These are phyloP conservation scores for Scenedesmus sp. DNA, from an alignment of 163 green algal genomes.

Conservation along the genomic window DNA sequence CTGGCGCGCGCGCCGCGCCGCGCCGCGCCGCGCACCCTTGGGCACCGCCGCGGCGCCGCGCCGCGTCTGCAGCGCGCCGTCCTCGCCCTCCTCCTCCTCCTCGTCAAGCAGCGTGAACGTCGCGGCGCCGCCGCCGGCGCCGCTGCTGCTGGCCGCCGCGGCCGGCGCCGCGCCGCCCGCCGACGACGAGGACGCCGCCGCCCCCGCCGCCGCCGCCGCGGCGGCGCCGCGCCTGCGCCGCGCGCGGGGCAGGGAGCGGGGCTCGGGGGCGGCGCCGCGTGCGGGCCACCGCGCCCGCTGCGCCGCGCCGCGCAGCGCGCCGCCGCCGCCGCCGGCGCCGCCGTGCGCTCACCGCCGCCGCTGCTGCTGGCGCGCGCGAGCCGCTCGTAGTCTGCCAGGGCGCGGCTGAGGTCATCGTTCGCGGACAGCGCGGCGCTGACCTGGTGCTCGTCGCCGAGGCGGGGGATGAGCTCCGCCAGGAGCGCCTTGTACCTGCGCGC, in stretches of 20 bases:
- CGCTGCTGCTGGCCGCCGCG: too few species aligned
- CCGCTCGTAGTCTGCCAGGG: conserved; percentile 23
- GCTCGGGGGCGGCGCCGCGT: too few species aligned
- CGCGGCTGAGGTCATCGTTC: conserved; percentile 32
- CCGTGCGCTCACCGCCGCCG: neutral
- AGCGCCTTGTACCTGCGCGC: conserved; percentile 10
- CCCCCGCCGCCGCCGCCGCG: too few species aligned
- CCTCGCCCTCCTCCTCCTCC: conserved; percentile 34
- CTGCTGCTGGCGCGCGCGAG: neutral
- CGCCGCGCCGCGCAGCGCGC: too few species aligned
- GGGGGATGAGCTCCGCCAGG: conserved; percentile 14
- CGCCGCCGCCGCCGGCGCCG: too few species aligned
- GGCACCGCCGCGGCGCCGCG: neutral
- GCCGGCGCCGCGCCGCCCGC: too few species aligned
- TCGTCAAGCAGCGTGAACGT: conserved; percentile 25
- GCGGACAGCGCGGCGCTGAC: conserved; percentile 27
- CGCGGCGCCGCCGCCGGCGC: too few species aligned
- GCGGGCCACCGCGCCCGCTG: too few species aligned
- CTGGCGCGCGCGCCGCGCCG: neutral
- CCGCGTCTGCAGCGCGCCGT: neutral
- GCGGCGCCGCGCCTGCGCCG: too few species aligned
- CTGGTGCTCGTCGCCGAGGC: conserved; percentile 1
- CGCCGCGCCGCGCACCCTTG: neutral
- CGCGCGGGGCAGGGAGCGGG: too few species aligned
- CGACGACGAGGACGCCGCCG: too few species aligned